These are phyloP conservation scores for Phytophthora pini DNA, from an alignment of 352 stramenopile genomes.

Conservation along the genomic window DNA sequence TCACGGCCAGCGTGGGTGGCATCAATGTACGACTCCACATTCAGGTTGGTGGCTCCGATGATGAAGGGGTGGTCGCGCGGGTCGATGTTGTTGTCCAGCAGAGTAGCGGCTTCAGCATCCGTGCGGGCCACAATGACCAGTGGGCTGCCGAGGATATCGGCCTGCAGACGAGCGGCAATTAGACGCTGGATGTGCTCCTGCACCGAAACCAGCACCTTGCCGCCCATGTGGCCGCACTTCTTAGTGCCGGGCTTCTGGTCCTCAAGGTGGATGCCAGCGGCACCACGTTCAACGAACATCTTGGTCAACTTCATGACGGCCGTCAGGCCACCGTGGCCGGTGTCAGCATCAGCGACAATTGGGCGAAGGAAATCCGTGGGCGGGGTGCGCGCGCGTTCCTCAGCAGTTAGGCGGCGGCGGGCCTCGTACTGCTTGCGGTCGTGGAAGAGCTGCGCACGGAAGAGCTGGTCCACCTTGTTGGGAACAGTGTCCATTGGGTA, in stretches of 20 bases:
- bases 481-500: slow-evolving; percentile 99
- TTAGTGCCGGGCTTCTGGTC: slow-evolving; percentile 99
- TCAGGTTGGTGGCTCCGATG: slow-evolving; percentile 93
- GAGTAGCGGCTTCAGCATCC: slow-evolving; percentile 96
- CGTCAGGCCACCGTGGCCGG: slow-evolving; percentile 95
- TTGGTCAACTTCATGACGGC: slow-evolving; percentile 99
- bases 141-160: slow-evolving; percentile 95
- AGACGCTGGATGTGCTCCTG: slow-evolving; percentile 98
- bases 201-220: slow-evolving; percentile 97
- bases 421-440: slow-evolving; percentile 97
- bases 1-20: slow-evolving; percentile 73
- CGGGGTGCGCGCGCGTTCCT: slow-evolving; percentile 77
- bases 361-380: slow-evolving; percentile 96
- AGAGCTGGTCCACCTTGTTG: slow-evolving; percentile 98
- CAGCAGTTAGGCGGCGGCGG: slow-evolving; percentile 79
- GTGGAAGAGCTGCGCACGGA: slow-evolving; percentile 97
- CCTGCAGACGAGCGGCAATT: slow-evolving; percentile 95
- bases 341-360: slow-evolving; percentile 98
- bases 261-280: slow-evolving; percentile 98
- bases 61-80: slow-evolving; percentile 98
- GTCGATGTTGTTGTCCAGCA: slow-evolving; percentile 98
- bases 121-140: slow-evolving; percentile 97
- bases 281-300: slow-evolving; percentile 98
- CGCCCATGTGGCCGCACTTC: slow-evolving; percentile 99
- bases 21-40: slow-evolving; percentile 88